Evolutionary conservation across 495 filamentous ascomycete species (phyloP).

Genomic region (Hypoxylon cercidicola): DNA sequence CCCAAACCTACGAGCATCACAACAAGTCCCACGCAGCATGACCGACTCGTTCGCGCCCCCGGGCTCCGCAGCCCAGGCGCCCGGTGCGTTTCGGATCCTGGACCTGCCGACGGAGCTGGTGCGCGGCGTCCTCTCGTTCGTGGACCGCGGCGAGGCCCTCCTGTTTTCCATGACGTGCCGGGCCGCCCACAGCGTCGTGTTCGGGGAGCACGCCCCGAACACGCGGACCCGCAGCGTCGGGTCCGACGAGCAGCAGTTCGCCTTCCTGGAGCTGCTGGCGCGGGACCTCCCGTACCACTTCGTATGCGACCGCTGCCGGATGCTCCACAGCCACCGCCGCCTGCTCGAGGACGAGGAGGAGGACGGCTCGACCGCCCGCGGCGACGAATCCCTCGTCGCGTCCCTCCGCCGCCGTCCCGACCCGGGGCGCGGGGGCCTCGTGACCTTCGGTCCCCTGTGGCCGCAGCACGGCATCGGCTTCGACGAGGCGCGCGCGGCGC

Average conservation of each 20-base stretch:
- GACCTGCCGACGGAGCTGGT: slow-evolving; percentile 21
- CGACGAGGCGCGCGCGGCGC: not conserved
- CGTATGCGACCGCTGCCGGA: slow-evolving; percentile 16
- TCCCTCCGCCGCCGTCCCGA: not conserved
- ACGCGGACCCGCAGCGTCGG: too few species aligned
- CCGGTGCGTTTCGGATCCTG: slow-evolving; percentile 7
- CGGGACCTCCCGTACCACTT: slow-evolving; percentile 7
- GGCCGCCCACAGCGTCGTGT: slow-evolving; percentile 2
- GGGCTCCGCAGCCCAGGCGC: not conserved
- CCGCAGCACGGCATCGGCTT: slow-evolving; percentile 20
- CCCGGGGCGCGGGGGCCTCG: slow-evolving; percentile 1
- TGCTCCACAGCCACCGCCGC: slow-evolving; percentile 13
- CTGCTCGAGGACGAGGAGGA: slow-evolving; percentile 1
- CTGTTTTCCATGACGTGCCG: slow-evolving; percentile 30
- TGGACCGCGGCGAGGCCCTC: slow-evolving; percentile 2
- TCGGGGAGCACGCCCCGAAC: too few species aligned
- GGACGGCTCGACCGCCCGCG: too few species aligned
- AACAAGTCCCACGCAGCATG: too few species aligned
- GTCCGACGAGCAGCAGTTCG: too few species aligned
- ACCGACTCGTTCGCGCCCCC: too few species aligned
- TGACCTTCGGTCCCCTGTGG: slow-evolving; percentile 33
- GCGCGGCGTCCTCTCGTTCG: slow-evolving; percentile 8
- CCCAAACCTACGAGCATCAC: too few species aligned
- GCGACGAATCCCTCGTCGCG: too few species aligned
- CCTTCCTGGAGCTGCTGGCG: slow-evolving; percentile 15